Conservation (phyloP, 2,329 filamentous ascomycete genomes). For the Fusarium sp. region DNA sequence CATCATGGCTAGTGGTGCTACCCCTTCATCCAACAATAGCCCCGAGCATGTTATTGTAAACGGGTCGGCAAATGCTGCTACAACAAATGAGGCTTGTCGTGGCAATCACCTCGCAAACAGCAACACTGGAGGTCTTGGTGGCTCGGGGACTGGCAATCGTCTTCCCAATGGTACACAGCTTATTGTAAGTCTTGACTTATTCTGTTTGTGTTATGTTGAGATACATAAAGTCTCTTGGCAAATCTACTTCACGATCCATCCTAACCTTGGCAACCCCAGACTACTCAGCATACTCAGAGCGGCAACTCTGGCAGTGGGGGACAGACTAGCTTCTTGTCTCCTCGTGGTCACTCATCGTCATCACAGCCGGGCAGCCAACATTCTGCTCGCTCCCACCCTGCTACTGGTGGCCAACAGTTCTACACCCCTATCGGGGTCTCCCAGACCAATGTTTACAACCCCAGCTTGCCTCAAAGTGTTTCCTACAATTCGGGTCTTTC, state of each 20-base stretch:
- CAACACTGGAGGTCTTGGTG: not conserved
- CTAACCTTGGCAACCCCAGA: slow-evolving; percentile 6
- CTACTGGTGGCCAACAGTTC: slow-evolving; percentile 13
- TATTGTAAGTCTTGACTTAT: slow-evolving; percentile 9
- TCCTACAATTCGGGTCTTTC: slow-evolving; percentile 21
- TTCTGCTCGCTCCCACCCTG: not conserved
- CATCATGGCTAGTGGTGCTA: not conserved
- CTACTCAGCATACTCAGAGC: not conserved
- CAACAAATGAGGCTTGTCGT: not conserved
- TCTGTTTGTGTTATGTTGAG: not conserved
- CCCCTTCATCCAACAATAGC: not conserved
- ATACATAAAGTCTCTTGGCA: not conserved
- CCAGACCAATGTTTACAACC: slow-evolving; percentile 3
- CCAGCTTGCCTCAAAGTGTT: slow-evolving; percentile 23
- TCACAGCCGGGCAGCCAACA: slow-evolving; percentile 1
- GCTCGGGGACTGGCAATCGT: slow-evolving; percentile 1
- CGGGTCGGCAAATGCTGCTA: not conserved
- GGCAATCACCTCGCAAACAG: not conserved
- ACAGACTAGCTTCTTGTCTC: not conserved
- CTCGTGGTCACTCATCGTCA: not conserved
- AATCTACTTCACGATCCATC: not conserved
- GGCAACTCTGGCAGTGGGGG: not conserved
- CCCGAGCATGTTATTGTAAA: not conserved
- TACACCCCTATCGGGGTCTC: slow-evolving; percentile 12
- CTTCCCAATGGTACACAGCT: slow-evolving; percentile 10